Evolutionary conservation across 805 yeast genomes (phyloP), one percentile per base, ranked within the genome.

Genomic region (Saccharomyces kudriavzevii): DNA sequence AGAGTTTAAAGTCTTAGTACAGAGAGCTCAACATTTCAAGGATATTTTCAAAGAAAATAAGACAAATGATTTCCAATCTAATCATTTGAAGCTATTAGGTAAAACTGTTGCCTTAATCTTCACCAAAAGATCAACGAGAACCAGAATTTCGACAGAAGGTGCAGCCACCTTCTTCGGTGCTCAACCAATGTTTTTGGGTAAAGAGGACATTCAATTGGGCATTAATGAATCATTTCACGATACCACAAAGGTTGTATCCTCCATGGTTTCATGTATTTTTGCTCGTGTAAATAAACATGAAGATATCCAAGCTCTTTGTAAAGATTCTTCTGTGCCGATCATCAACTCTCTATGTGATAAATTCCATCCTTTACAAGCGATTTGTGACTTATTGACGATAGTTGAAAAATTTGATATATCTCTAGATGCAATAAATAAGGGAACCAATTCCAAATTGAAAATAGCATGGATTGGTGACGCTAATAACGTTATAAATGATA

Each of bases 391-490:
- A 54, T 73, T 89, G 60, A 91, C 98, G 3, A 86, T 94, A 55
- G 82, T 85, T 58, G 97, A 94, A 71, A 71, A 83, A 3, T 87
- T 88, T 64, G 81, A 82, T 3, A 72, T 70, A 29, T 56, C 67
- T 17, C 45, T 58, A 40, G 49, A 51, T 45, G 49, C 53, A 25
- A 43, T 43, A 5, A 47, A 54, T 3, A 35, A 35, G 43, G 43
- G 24, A 5, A 71, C 78, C 1, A 68, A 80, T 58, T 81, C 80
- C 13, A 66, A 69, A 52, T 77, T 90, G 58, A 91, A 89, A 62
- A 72, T 92, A 49, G 83, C 97, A 1, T 92, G 99, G 99, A 83
- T 94, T 20, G 99, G 99, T 55, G 99, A 92, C 69, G 85, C 97
- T 29, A 94, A 94, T 70, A 94, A 94, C 64, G 98, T 94, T 30